phyloP scores from a whole-genome alignment of 164 flowering plant genomes.

The Magnolia kwangsiensis region DNA sequence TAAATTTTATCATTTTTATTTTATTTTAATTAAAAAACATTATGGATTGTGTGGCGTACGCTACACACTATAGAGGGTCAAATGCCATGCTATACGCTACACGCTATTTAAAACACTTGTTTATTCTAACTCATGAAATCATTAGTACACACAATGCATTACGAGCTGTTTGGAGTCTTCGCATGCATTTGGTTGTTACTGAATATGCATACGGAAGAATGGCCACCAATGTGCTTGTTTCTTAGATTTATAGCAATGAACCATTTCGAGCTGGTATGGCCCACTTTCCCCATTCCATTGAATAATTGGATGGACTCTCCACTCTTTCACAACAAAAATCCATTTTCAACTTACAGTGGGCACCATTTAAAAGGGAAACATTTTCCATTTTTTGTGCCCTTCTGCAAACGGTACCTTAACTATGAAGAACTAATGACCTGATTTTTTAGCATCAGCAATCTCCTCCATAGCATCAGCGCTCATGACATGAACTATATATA shows the following conservation, averaged over 20 bases:
- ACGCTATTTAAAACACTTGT: too few relatives aligned
- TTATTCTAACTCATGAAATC: too few relatives aligned
- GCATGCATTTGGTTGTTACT: neutral
- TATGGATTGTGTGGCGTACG: too few relatives aligned
- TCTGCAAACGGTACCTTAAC: neutral
- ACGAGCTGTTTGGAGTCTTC: neutral
- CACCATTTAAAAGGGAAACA: neutral
- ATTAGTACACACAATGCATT: neutral
- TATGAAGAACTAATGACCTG: slow-evolving; percentile 41
- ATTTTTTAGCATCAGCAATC: slow-evolving; percentile 81
- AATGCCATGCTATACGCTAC: too few relatives aligned
- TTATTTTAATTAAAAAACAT: too few relatives aligned
- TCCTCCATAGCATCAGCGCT: slow-evolving; percentile 99
- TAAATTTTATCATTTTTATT: too few relatives aligned
- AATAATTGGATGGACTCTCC: neutral
- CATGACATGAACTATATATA: slow-evolving; percentile 98
- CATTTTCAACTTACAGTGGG: neutral
- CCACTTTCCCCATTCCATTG: neutral
- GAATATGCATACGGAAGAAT: neutral
- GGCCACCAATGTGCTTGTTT: neutral
- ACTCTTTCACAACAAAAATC: neutral
- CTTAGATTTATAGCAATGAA: neutral
- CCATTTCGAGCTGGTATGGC: neutral
- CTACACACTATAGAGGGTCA: too few relatives aligned
- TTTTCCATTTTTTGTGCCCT: neutral